Evolutionary conservation across 2,329 filamentous ascomycete species (phyloP), one percentile per base, ranked within the genome.

Genomic region (Exophiala calicioides): DNA sequence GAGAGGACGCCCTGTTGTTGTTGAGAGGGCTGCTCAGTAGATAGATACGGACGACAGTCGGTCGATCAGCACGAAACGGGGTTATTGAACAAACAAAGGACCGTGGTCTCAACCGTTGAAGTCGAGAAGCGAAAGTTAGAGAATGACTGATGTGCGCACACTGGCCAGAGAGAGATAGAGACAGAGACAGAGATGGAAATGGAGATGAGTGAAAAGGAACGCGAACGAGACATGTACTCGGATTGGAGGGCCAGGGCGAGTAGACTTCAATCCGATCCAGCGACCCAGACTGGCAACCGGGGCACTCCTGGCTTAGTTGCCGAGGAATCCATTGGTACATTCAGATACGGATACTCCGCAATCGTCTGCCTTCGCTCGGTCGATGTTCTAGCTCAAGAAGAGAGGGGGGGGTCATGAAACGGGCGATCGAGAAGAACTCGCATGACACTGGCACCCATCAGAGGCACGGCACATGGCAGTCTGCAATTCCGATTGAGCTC

Each of bases 1-100:
- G 48, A 46, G 38, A 45, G 48, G 48, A 52, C 41, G 24, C 45
- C 42, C 34, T 18, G 31, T 29, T 44, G 26, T n/a, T 40, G 20
- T 33, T 26, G 42, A 45, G 47, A 19, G 29, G 51, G 40, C 37
- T 19, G 21, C 41, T 50, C 40, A 44, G 31, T 35, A 29, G 36
- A 30, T 29, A n/a, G n/a, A n/a, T n/a, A n/a, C n/a, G n/a, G n/a
- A n/a, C n/a, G n/a, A n/a, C n/a, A n/a, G n/a, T n/a, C n/a, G n/a
- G n/a, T n/a, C n/a, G n/a, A n/a, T n/a, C n/a, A n/a, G n/a, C n/a
- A 18, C 32, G 32, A 30, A 23, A 7, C 4, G 4, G n/a, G 33
- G 33, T 34, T 4, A 18, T 5, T 3, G 32, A 4, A 16, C 9
- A 18, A 34, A 19, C 12, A 15, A 31, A 5, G 5, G 29, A 13